Evolutionary conservation across 192 early-diverging fungal genomes (phyloP).

Genomic region (Backusella tarrabulga): DNA sequence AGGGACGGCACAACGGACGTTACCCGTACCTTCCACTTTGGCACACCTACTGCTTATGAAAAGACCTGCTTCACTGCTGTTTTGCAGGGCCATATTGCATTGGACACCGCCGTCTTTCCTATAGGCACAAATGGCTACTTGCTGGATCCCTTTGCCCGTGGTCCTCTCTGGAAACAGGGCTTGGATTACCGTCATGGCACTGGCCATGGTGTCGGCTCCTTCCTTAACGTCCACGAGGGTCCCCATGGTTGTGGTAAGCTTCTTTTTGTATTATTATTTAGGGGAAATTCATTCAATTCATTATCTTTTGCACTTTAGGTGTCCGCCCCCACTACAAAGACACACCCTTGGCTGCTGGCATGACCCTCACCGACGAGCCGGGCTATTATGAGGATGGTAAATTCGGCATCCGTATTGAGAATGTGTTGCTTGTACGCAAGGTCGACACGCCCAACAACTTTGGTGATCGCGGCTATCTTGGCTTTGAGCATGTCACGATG

Average conservation of each 20-base stretch:
- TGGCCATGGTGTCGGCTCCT: constrained; percentile 95
- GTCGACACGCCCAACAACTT: constrained; percentile 77
- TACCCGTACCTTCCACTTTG: constrained; percentile 94
- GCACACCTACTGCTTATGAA: constrained; percentile 77
- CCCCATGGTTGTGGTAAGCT: constrained; percentile 83
- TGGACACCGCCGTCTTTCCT: constrained; percentile 89
- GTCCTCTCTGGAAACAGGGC: constrained; percentile 87
- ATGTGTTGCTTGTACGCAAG: constrained; percentile 77
- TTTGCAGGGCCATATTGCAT: constrained; percentile 94
- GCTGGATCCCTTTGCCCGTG: constrained; percentile 83
- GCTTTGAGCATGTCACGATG: constrained; percentile 89
- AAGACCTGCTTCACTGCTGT: constrained; percentile 96
- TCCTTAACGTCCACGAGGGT: constrained; percentile 92
- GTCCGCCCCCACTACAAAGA: constrained; percentile 65
- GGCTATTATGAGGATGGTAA: constrained; percentile 95
- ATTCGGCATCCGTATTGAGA: constrained; percentile 97
- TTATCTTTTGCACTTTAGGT: constrained; percentile 26
- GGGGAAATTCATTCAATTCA: no score
- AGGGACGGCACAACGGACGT: constrained; percentile 95
- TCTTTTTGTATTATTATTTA: no score
- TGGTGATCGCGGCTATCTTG: constrained; percentile 76
- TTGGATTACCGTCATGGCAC: constrained; percentile 97
- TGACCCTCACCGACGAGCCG: constrained; percentile 96
- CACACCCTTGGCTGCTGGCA: constrained; percentile 76
- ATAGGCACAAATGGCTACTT: constrained; percentile 78